Conservation (phyloP, 2,329 filamentous ascomycete species). For the Cladorrhinum sp. region DNA sequence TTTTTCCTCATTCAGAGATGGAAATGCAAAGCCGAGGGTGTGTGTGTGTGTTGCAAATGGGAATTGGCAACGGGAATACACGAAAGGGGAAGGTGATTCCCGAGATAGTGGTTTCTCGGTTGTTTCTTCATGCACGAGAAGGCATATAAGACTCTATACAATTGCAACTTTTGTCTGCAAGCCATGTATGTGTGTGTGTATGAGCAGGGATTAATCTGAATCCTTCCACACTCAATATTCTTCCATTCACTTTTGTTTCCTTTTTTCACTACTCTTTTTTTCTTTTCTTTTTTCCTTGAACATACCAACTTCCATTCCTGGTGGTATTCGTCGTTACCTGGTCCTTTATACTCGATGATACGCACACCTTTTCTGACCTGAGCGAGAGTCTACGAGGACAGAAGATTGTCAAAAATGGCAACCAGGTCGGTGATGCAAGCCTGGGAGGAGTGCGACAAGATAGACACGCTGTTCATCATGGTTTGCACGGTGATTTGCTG, state of each 20-base stretch:
- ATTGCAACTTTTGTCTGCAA: background rate
- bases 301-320: too few species aligned
- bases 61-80: background rate
- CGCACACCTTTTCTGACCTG: background rate
- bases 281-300: background rate
- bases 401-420: constrained; percentile 1
- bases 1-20: background rate
- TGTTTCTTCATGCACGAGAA: too few species aligned
- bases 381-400: background rate
- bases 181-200: background rate
- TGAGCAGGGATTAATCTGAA: background rate
- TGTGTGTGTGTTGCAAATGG: too few species aligned
- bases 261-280: background rate
- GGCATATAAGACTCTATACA: too few species aligned
- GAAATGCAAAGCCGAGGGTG: background rate
- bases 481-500: constrained; percentile 51
- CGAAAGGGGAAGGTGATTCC: background rate
- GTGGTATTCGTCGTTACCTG: background rate
- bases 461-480: constrained; percentile 49
- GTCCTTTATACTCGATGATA: background rate
- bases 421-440: constrained; percentile 39
- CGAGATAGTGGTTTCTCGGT: background rate
- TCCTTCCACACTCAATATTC: background rate
- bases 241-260: background rate
- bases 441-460: constrained; percentile 50